Base-by-base conservation (phyloP, 2,329 filamentous ascomycete genomes). In the Aspergillus persii region DNA sequence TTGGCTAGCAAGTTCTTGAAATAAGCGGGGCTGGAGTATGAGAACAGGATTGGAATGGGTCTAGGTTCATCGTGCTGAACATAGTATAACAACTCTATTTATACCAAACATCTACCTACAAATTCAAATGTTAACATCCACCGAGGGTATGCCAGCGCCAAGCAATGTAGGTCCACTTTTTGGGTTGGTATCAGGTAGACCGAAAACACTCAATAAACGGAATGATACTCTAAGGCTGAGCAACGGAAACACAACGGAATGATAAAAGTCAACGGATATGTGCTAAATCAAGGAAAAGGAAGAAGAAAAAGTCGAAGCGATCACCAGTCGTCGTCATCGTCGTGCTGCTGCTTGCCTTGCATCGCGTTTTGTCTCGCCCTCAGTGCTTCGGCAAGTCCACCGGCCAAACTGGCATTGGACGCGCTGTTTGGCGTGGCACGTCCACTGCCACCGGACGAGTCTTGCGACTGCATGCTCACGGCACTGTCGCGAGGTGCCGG, bases 311-410 rank as follows among this genome's bases (percentile, higher is more conserved):
- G 57, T 56, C 27, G 59, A 58, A 31, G 51, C 63, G 55, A 70
- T 70, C 77, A 90, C 88, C 88, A 90, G 70, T 91, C 86, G 64
- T 89, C 88, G 50, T 90, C 87, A 18, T 89, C 86, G 23, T 88
- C 84, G 58, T 85, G 81, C 15, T 41, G 36, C 7, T 41, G 36
- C 74, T 85, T 86, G 69, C 83, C 86, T 50, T 88, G 86, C 88
- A 92, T 91, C 5, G 89, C 89, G 64, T 85, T 87, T 79, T 93
- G 89, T 68, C 91, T 82, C 48, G 89, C 89, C 67, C 90, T 79
- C 67, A 95, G 77, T n/a, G 90, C 90, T 72, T 93, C 90, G 2
- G 91, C 91, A 66, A 95, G 77, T 50, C 89, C 90, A 52, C 89
- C 89, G 3, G 86, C 88, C 61, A 92, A 73, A 72, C 88, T 90